phyloP scores from a whole-genome alignment of 164 flowering plant species.

The Piper betle region DNA sequence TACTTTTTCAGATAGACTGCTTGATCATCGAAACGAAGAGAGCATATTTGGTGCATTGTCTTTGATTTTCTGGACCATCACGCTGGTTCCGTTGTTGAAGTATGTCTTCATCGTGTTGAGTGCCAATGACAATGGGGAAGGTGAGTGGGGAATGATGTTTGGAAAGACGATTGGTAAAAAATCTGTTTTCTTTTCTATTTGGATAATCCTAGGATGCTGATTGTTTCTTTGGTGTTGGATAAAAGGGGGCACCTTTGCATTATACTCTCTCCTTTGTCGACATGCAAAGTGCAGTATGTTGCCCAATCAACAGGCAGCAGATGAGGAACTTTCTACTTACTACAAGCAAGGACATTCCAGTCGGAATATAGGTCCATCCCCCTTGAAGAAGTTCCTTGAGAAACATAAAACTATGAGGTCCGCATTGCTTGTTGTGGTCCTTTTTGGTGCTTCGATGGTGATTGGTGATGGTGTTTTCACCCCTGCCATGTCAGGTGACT shows the following conservation, averaged over 20 bases:
- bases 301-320: slow-evolving; percentile 62
- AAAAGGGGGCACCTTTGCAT: slow-evolving; percentile 64
- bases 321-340: slow-evolving; percentile 65
- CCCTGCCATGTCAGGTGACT: slow-evolving; percentile 61
- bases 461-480: slow-evolving; percentile 43
- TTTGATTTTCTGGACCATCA: slow-evolving; percentile 68
- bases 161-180: background rate
- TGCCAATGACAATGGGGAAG: slow-evolving; percentile 76
- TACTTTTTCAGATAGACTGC: slow-evolving; percentile 38
- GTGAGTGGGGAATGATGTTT: slow-evolving; percentile 13
- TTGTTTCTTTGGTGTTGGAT: background rate
- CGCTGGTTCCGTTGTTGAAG: slow-evolving; percentile 49
- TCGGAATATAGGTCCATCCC: slow-evolving; percentile 15
- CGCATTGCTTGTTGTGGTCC: slow-evolving; percentile 35
- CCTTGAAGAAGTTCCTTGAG: slow-evolving; percentile 35
- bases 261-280: slow-evolving; percentile 56
- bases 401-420: slow-evolving; percentile 39
- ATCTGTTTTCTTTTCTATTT: background rate
- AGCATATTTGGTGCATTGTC: slow-evolving; percentile 58
- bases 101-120: slow-evolving; percentile 44
- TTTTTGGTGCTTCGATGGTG: slow-evolving; percentile 53
- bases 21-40: slow-evolving; percentile 33
- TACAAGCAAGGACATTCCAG: slow-evolving; percentile 15
- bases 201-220: background rate
- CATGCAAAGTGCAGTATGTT: slow-evolving; percentile 49